These are phyloP conservation scores for Gillenia trifoliata DNA, from an alignment of 306 rosid genomes.

Conservation along the genomic window DNA sequence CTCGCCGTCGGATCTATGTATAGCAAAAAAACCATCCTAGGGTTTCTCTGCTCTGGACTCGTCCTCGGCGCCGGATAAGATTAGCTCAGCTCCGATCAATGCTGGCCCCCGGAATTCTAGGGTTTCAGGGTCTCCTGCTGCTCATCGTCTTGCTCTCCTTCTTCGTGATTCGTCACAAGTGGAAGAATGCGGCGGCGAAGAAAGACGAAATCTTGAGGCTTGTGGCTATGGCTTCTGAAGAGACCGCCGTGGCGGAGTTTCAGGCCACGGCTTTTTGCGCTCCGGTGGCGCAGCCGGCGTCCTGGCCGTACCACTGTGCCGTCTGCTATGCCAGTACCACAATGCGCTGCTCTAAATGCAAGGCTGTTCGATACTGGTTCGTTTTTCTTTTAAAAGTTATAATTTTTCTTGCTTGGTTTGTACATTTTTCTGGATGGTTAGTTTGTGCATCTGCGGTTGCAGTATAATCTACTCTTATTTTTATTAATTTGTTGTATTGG, in stretches of 20 bases:
- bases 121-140: slow-evolving; percentile 45
- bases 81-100: slow-evolving; percentile 3
- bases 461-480: neutral
- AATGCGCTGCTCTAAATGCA: slow-evolving; percentile 59
- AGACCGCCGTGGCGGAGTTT: slow-evolving; percentile 36
- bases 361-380: slow-evolving; percentile 62
- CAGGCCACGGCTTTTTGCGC: slow-evolving; percentile 16
- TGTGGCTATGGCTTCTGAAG: slow-evolving; percentile 35
- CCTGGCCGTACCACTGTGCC: slow-evolving; percentile 34
- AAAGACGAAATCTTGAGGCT: slow-evolving; percentile 41
- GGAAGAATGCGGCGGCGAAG: slow-evolving; percentile 43
- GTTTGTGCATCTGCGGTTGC: neutral
- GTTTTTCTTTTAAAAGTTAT: neutral
- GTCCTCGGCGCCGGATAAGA: slow-evolving; percentile 40
- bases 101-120: slow-evolving; percentile 43
- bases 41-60: slow-evolving; percentile 47
- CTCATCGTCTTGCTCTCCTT: slow-evolving; percentile 27
- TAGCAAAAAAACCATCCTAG: slow-evolving; percentile 26
- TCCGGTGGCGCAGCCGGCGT: slow-evolving; percentile 7
- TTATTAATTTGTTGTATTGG: neutral
- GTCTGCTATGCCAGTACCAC: slow-evolving; percentile 52
- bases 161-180: slow-evolving; percentile 33
- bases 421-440: neutral
- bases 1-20: slow-evolving; percentile 33
- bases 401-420: neutral